Conservation (phyloP, 2,329 filamentous ascomycete species). For the Aspergillus unguis region DNA sequence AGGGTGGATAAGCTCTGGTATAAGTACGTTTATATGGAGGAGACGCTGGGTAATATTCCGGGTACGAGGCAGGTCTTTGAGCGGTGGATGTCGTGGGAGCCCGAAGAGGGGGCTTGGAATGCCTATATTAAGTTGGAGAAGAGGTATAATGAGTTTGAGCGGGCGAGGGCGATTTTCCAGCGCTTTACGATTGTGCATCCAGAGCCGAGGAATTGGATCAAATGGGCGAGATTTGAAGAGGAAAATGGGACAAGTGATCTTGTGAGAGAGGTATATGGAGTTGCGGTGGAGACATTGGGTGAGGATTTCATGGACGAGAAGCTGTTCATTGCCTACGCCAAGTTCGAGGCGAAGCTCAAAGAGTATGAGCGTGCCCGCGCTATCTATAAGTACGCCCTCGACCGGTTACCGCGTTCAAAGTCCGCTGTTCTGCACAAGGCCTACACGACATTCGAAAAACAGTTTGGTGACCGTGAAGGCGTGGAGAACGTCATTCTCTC, state of each 20-base stretch:
- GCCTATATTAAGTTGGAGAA: constrained; percentile 98
- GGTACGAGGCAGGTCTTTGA: constrained; percentile 94
- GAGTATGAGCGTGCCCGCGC: constrained; percentile 90
- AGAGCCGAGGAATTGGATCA: constrained; percentile 95
- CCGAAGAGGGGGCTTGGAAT: constrained; percentile 91
- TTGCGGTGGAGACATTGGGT: constrained; percentile 81
- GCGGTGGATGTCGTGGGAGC: constrained; percentile 97
- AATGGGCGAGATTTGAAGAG: constrained; percentile 96
- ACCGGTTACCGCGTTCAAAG: constrained; percentile 83
- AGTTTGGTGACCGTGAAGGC: constrained; percentile 88
- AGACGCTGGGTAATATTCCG: constrained; percentile 91
- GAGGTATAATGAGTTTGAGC: constrained; percentile 85
- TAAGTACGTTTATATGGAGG: constrained; percentile 98
- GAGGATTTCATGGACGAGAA: constrained; percentile 96
- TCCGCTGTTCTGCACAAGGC: constrained; percentile 83
- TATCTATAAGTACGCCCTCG: constrained; percentile 95
- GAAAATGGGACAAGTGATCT: constrained; percentile 88
- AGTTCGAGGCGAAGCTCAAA: constrained; percentile 90
- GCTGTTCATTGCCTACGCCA: constrained; percentile 92
- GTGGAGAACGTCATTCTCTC: constrained; percentile 95
- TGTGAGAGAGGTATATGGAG: constrained; percentile 87
- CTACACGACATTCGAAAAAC: constrained; percentile 97
- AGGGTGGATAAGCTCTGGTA: constrained; percentile 97
- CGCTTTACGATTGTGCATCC: constrained; percentile 90
- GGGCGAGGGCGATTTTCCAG: constrained; percentile 85